Base-by-base conservation (phyloP, 306 rosid species). In the Delonix regia region DNA sequence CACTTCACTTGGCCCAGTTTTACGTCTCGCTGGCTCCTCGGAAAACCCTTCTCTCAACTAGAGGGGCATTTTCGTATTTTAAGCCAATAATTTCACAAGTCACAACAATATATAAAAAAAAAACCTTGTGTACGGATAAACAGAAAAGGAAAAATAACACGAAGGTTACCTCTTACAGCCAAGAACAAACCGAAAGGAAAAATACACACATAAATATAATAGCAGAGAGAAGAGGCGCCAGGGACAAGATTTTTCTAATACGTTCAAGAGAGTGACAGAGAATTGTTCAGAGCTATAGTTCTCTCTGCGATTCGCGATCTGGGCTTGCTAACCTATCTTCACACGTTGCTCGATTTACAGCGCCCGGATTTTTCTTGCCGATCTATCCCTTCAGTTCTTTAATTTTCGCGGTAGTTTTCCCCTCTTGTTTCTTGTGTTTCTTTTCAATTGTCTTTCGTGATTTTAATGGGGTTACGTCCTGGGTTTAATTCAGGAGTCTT, bases 321-420 rank as follows among this genome's bases (percentile, higher is more conserved):
- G 73, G 63, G 41, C 74, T 83, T 47, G 62, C 63, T 12, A n/a
- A 33, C 16, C 72, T 80, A 49, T 56, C 60, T 85, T 76, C 77
- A 44, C 82, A 25, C 80, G 77, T 80, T 77, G 41, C 74, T 78
- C 76, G 73, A 82, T 81, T 86, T 78, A 60, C 71, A 75, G 85
- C 89, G 73, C 9, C 47, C 18, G 4, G 74, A 56, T 76, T 56
- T 66, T 78, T 71, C 69, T 77, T 68, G 71, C 82, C 95, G 97
- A 94, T 94, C 99, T 92, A 70, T 84, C 53, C 57, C 65, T 49
- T 84, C 70, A 15, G 74, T 77, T 79, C 78, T 75, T 69, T 48
- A 36, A 57, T 84, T 69, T 75, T 73, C 70, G 68, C 63, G 90
- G 91, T 88, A 85, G 84, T 83, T 62, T 21, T 77, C 69, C 65